Evolutionary conservation across 495 filamentous ascomycete genomes (phyloP).

Genomic region (Trichoderma reesei): DNA sequence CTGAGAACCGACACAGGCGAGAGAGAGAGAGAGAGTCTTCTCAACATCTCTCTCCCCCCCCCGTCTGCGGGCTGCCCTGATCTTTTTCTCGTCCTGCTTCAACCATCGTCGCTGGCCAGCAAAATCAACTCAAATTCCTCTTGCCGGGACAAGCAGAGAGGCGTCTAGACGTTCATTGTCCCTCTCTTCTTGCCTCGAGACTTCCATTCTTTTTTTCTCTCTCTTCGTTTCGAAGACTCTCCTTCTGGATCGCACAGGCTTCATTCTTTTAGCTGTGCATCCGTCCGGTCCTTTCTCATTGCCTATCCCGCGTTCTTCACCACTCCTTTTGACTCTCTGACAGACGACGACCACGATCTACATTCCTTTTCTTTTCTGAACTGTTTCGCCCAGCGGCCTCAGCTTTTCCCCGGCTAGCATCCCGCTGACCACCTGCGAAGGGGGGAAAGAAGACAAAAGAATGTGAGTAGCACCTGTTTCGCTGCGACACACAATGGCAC

Average conservation of each 20-base stretch:
- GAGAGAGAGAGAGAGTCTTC: neutral
- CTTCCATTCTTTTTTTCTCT: slow-evolving; percentile 6
- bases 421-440: neutral
- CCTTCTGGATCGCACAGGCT: slow-evolving; percentile 10
- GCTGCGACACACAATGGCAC: neutral
- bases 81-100: neutral
- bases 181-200: slow-evolving; percentile 1
- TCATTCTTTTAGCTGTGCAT: slow-evolving; percentile 13
- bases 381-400: neutral
- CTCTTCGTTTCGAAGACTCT: slow-evolving; percentile 12
- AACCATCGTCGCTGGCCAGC: slow-evolving; percentile 7
- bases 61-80: neutral
- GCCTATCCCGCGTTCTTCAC: slow-evolving; percentile 3
- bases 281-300: slow-evolving; percentile 12
- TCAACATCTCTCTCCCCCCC: neutral
- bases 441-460: neutral
- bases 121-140: neutral
- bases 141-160: slow-evolving; percentile 14
- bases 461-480: slow-evolving; percentile 3
- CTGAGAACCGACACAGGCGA: too few species aligned
- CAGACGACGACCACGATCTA: neutral
- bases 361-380: neutral
- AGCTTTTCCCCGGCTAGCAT: neutral
- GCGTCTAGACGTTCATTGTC: slow-evolving; percentile 15
- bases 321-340: neutral